A percentile compares a stretch with the other conserved stretches of the same genome.
phyloP scores from a whole-genome alignment of 345 rosid species.

The Citrus reticulata region DNA sequence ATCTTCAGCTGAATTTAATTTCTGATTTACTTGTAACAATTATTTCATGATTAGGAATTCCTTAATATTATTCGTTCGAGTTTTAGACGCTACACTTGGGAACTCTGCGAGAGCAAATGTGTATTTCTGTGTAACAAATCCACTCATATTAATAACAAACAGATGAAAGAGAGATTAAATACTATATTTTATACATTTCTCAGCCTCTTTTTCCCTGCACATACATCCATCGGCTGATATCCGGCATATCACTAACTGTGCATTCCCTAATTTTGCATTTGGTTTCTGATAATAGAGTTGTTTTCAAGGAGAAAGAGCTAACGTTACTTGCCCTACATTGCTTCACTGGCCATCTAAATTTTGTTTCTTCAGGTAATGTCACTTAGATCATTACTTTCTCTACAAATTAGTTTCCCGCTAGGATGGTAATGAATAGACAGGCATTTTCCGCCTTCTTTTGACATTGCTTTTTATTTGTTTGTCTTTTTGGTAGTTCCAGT shows the following conservation, averaged over 20 bases:
- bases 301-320: background rate
- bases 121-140: background rate
- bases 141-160: too few species aligned
- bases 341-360: background rate
- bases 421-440: background rate
- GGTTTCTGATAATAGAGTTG: background rate
- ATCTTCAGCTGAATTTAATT: background rate
- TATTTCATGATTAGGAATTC: background rate
- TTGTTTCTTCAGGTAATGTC: background rate
- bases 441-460: background rate
- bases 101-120: background rate
- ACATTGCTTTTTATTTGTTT: background rate
- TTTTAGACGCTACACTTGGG: background rate
- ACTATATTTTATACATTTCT: too few species aligned
- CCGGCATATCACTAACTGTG: too few species aligned
- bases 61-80: too few species aligned
- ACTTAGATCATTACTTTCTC: background rate
- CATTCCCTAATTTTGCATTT: background rate
- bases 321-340: background rate
- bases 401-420: background rate
- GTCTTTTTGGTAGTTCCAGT: background rate
- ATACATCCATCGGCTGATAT: too few species aligned
- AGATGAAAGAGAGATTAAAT: too few species aligned
- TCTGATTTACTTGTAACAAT: background rate
- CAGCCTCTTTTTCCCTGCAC: background rate